A percentile compares a stretch with the other conserved stretches of the same genome.
Conservation (phyloP, 148 eudicot genomes). For the Dianthus caryophyllus region DNA sequence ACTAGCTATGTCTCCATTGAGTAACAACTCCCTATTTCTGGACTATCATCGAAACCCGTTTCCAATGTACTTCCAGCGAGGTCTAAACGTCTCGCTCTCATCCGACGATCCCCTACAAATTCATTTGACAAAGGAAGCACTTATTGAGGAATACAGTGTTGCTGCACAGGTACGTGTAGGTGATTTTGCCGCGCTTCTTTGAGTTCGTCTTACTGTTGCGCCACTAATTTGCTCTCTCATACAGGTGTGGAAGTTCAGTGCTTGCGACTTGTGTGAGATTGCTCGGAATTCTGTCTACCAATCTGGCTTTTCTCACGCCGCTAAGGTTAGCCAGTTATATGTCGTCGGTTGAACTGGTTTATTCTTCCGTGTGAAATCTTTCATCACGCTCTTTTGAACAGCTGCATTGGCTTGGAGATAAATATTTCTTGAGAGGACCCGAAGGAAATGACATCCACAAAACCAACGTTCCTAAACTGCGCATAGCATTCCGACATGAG, state of each 20-base stretch:
- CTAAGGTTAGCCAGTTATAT: conserved; percentile 42
- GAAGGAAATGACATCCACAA: conserved; percentile 70
- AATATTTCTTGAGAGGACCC: conserved; percentile 57
- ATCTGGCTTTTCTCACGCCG: conserved; percentile 76
- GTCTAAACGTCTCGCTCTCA: conserved; percentile 76
- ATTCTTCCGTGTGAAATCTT: neutral
- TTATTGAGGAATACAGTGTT: conserved; percentile 76
- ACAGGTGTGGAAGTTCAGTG: conserved; percentile 86
- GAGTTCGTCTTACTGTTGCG: conserved; percentile 1
- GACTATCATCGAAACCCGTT: conserved; percentile 80
- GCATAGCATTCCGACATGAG: conserved; percentile 60
- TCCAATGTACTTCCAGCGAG: conserved; percentile 75
- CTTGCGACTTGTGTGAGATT: conserved; percentile 79
- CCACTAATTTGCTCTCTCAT: conserved; percentile 18
- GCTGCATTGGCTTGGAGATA: conserved; percentile 73
- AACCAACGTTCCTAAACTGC: conserved; percentile 65
- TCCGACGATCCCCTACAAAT: conserved; percentile 83
- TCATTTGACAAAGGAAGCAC: conserved; percentile 78
- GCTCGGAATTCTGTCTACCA: conserved; percentile 83
- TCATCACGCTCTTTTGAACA: conserved; percentile 19
- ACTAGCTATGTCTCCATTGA: conserved; percentile 76
- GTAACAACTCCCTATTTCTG: conserved; percentile 79
- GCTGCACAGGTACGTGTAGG: conserved; percentile 56
- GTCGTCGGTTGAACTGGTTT: neutral
- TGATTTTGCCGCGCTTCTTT: neutral